Base-by-base conservation (phyloP, 148 eudicot genomes). In the Rheum nobile region DNA sequence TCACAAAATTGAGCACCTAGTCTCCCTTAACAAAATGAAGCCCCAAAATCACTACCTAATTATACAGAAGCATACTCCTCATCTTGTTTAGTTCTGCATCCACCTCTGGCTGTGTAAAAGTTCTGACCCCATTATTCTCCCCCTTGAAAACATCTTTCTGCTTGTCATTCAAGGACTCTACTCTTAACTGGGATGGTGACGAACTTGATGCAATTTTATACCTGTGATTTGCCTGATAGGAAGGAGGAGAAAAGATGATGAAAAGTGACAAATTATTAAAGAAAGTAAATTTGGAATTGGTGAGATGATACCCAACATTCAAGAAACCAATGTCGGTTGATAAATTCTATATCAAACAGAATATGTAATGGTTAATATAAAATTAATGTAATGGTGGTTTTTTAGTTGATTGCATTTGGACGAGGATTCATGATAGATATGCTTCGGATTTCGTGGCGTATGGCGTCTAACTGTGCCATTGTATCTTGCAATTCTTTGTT, bases 401-500 rank as follows among this genome's bases (percentile, higher is more conserved):
- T n/a, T n/a, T n/a, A n/a, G n/a, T n/a, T n/a, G n/a, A n/a, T n/a
- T n/a, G n/a, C n/a, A n/a, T n/a, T n/a, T 55, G 92, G 90, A 72
- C 97, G 91, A 76, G 97, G 94, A 80, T 92, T 92, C 87, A 95
- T 83, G 75, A 90, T 82, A 65, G 97, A 92, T 52, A 88, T 47
- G 38, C 88, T 81, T 70, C 92, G 90, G 67, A 92, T 82, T 83
- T 90, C 97, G 82, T 91, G 84, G 35, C 96, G 97, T 68, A 95
- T 90, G 44, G 99, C 97, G 65, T 95, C 96, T 77, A 90, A 79
- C 75, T 95, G 97, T 39, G 99, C 88, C 82, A 90, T 87, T 34
- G 96, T 84, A 74, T 95, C 97, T 89, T 90, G 90, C 74, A 95
- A 80, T 80, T 95, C 99, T 84, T 92, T 95, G 79, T 91, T 96